Evolutionary conservation across 352 stramenopile species (phyloP).

Genomic region (Peronospora destructor): DNA sequence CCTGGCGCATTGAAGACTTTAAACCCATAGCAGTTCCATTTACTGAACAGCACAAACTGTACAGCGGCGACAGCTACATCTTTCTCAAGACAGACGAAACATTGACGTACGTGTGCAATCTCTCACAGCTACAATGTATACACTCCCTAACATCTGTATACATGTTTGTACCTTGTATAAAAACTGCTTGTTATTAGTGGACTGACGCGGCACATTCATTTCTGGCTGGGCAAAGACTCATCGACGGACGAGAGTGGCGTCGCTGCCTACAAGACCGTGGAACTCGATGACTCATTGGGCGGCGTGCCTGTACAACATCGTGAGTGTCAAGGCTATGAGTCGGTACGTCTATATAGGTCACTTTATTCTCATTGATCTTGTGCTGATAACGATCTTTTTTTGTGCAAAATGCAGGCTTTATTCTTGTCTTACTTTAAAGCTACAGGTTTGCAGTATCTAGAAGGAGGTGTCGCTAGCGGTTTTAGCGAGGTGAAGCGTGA

Average conservation of each 20-base stretch:
- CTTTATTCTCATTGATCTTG: neutral
- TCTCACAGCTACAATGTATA: neutral
- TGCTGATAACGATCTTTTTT: conserved; percentile 1
- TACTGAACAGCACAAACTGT: conserved; percentile 81
- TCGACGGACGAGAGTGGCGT: conserved; percentile 90
- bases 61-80: conserved; percentile 96
- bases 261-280: conserved; percentile 94
- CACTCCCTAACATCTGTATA: conserved; percentile 1
- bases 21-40: conserved; percentile 48
- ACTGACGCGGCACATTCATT: conserved; percentile 90
- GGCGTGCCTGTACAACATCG: conserved; percentile 90
- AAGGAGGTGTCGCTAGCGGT: conserved; percentile 89
- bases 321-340: conserved; percentile 72
- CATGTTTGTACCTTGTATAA: neutral
- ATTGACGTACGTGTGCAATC: conserved; percentile 30
- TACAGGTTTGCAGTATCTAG: conserved; percentile 85
- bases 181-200: conserved; percentile 20
- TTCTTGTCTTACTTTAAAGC: conserved; percentile 94
- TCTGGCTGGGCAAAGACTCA: conserved; percentile 93
- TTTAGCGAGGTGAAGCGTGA: conserved; percentile 90
- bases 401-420: conserved; percentile 38
- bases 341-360: conserved; percentile 27
- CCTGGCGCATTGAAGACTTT: conserved; percentile 83
- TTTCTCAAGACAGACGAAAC: conserved; percentile 82
- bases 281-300: conserved; percentile 92